Evolutionary conservation across 2,329 filamentous ascomycete species (phyloP).

Genomic region (Ceratocystis albifundus): DNA sequence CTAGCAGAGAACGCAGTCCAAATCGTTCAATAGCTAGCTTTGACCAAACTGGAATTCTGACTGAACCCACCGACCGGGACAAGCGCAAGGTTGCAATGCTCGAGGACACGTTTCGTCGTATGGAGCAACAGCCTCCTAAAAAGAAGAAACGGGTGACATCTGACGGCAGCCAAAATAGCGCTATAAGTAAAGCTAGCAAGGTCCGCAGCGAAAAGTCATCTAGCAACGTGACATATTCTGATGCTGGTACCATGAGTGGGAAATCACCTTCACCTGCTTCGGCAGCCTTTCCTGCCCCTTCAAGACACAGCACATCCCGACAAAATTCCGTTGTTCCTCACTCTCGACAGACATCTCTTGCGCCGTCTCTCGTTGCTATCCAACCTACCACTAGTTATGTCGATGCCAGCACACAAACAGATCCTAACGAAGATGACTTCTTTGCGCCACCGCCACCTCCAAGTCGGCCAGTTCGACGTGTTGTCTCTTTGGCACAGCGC

Average conservation of each 20-base stretch:
- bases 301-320: constrained; percentile 29
- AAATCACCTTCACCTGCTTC: constrained; percentile 43
- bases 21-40: constrained; percentile 45
- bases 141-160: constrained; percentile 53
- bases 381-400: constrained; percentile 32
- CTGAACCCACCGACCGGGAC: constrained; percentile 53
- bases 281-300: constrained; percentile 28
- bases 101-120: constrained; percentile 51
- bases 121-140: constrained; percentile 46
- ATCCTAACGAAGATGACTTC: constrained; percentile 43
- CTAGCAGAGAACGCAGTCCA: constrained; percentile 55
- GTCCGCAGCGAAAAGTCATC: constrained; percentile 6
- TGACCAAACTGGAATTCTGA: constrained; percentile 48
- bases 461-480: constrained; percentile 36
- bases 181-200: constrained; percentile 24
- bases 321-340: constrained; percentile 33
- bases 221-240: constrained; percentile 36
- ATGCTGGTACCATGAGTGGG: constrained; percentile 43
- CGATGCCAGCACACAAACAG: constrained; percentile 44
- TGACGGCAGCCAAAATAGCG: constrained; percentile 34
- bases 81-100: constrained; percentile 57
- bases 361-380: constrained; percentile 9
- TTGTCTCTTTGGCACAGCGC: constrained; percentile 44
- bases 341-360: constrained; percentile 24
- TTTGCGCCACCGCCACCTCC: constrained; percentile 34